Evolutionary conservation across 768 basidiomycete genomes (phyloP), one percentile per base, ranked within the genome.

Genomic region (Suillus occidentalis): DNA sequence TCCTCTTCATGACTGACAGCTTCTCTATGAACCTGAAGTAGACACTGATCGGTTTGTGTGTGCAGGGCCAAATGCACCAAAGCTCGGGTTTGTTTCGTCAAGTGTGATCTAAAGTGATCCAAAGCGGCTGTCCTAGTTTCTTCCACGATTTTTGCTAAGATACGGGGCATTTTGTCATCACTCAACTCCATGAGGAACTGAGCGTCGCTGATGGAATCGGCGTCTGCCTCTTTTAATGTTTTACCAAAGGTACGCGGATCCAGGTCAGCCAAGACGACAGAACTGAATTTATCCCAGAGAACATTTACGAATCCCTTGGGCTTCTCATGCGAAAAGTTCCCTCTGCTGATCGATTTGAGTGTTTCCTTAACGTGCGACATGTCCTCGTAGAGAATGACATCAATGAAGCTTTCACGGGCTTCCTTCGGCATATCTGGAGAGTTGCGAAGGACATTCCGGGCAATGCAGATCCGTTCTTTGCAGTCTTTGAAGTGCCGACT

Each of bases 391-490:
- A 71, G 60, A 14, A 64, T 50, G 3, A 68, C 62, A n/a, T 56
- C 10, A 1, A 69, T 43, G 5, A 73, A 28, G 14, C 20, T 13
- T 0, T 25, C 18, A 20, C 52, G 10, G 6, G 7, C 37, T 60
- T 10, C 22, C 13, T 64, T 25, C 22, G 66, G 57, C 2, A 71
- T 12, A 16, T 60, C 58, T 1, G 50, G 20, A 6, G 62, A 28
- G 6, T 63, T 43, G 0, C 55, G 7, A 6, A 0, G 0, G 5
- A 77, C n/a, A 14, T 57, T 62, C 40, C 61, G 62, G 39, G 69
- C 63, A 4, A 68, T 9, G 25, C 55, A 37, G 18, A 76, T 60
- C 16, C 64, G 71, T 0, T 68, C 49, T 59, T 77, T 76, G 13
- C 53, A 8, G 4, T 0, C 0, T 39, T 18, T 63, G 61, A 69